Conservation (phyloP, 2,329 filamentous ascomycete species). For the Sclerotinia glacialis region DNA sequence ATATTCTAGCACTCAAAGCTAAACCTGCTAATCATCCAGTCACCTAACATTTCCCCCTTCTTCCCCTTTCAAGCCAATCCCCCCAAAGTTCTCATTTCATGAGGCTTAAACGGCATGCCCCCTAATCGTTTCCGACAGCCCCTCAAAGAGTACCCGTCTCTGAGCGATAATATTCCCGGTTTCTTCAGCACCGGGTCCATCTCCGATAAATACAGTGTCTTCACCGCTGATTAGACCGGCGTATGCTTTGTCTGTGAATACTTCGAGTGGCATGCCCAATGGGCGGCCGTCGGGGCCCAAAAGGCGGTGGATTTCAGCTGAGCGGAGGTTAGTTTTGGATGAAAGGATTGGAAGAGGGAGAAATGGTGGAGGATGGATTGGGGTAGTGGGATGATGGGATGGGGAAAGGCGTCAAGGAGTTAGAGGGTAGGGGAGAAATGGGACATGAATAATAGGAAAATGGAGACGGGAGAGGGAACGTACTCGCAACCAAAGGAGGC, state of each 20-base stretch:
- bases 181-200: rapidly evolving
- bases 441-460: not conserved
- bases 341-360: too few species aligned
- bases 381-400: too few species aligned
- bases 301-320: slow-evolving; percentile 46
- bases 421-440: slow-evolving; percentile 39
- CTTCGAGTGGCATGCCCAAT: slow-evolving; percentile 49
- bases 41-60: too few species aligned
- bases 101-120: too few species aligned
- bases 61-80: too few species aligned
- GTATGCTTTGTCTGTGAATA: not conserved
- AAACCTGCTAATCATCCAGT: too few species aligned
- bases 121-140: too few species aligned
- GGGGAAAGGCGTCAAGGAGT: slow-evolving; percentile 45
- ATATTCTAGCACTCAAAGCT: too few species aligned
- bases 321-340: not conserved
- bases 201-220: not conserved
- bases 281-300: slow-evolving; percentile 45
- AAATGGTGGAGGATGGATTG: too few species aligned
- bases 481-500: slow-evolving; percentile 39
- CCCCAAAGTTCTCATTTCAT: too few species aligned
- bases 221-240: not conserved
- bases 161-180: not conserved
- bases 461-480: not conserved
- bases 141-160: not conserved